Percentiles rank a stretch among this genome's conserved stretches.
Evolutionary conservation across 2,329 filamentous ascomycete genomes (phyloP).

Genomic region (Epichloe baconii): DNA sequence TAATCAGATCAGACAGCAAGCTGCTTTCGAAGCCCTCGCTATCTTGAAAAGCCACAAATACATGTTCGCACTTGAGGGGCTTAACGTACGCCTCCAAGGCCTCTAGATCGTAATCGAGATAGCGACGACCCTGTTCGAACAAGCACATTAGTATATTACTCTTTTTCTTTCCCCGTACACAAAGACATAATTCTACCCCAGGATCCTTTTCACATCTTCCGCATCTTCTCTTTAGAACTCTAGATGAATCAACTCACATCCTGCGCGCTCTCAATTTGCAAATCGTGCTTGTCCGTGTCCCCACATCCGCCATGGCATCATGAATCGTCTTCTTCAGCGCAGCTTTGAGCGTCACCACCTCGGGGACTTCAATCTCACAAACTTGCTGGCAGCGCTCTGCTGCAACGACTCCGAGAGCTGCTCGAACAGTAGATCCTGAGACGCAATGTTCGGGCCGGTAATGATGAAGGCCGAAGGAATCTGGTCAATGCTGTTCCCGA

Average conservation of each 20-base stretch:
- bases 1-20: slow-evolving; percentile 58
- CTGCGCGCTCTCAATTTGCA: slow-evolving; percentile 29
- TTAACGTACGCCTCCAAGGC: slow-evolving; percentile 49
- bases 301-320: slow-evolving; percentile 38
- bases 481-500: slow-evolving; percentile 25
- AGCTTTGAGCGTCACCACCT: slow-evolving; percentile 62
- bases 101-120: slow-evolving; percentile 69
- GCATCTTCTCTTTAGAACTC: no score
- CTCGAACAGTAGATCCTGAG: slow-evolving; percentile 60
- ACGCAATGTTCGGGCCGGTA: slow-evolving; percentile 66
- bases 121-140: slow-evolving; percentile 39
- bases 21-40: slow-evolving; percentile 68
- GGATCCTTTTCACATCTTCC: no score
- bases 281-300: slow-evolving; percentile 46
- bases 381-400: slow-evolving; percentile 34
- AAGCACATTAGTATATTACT: background rate
- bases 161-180: no score
- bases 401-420: slow-evolving; percentile 50
- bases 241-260: slow-evolving; percentile 27
- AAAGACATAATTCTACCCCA: no score
- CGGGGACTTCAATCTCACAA: slow-evolving; percentile 56
- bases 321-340: slow-evolving; percentile 61
- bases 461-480: slow-evolving; percentile 61
- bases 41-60: slow-evolving; percentile 66
- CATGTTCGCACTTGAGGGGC: slow-evolving; percentile 38